phyloP scores from a whole-genome alignment of 139 green algal genomes.

The Chlorella sp. region DNA sequence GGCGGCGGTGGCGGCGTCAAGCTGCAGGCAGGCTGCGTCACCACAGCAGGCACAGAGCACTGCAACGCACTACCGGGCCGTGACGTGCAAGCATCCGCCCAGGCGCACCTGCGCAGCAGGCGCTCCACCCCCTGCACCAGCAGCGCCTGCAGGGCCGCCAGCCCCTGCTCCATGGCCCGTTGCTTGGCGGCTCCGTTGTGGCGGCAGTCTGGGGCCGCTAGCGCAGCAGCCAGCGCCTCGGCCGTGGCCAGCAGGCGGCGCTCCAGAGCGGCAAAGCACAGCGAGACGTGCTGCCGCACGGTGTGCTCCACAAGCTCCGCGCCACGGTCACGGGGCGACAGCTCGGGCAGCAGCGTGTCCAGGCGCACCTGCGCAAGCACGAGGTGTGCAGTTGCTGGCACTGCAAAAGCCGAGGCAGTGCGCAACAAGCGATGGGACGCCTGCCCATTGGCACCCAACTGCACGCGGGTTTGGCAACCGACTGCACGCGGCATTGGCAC shows the following conservation, averaged over 20 bases:
- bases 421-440: too few species aligned
- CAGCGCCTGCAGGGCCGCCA: conserved; percentile 58
- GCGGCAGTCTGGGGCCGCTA: neutral
- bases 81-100: neutral
- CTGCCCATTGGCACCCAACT: too few species aligned
- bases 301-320: conserved; percentile 58
- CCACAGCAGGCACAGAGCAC: neutral
- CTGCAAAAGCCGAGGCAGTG: too few species aligned
- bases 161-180: conserved; percentile 55
- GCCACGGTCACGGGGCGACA: conserved; percentile 61
- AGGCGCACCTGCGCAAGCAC: conserved; percentile 44
- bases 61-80: neutral
- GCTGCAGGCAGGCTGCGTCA: too few species aligned
- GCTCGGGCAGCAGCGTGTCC: conserved; percentile 70
- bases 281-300: conserved; percentile 66
- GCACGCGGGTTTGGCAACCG: too few species aligned
- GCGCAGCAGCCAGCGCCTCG: conserved; percentile 2
- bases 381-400: too few species aligned
- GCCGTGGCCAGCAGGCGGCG: conserved; percentile 30
- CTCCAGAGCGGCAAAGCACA: conserved; percentile 64
- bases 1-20: too few species aligned
- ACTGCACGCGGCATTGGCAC: too few species aligned
- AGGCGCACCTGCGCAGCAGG: conserved; percentile 29
- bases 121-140: conserved; percentile 6
- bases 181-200: conserved; percentile 5